Base-by-base conservation (phyloP, 306 rosid genomes). In the Quercus cerris region DNA sequence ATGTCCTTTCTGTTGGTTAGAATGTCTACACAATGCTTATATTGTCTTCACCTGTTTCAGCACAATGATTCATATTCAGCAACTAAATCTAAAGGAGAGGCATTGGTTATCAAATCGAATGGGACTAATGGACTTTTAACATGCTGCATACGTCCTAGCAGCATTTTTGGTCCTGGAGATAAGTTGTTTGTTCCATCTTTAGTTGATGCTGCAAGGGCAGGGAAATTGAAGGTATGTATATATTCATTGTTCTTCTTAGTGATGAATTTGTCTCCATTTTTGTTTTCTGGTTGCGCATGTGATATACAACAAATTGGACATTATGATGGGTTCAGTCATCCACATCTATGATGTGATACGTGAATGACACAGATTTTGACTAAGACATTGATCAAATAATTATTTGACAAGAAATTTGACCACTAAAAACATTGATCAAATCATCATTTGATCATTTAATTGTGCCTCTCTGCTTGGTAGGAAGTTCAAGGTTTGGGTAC, bases 121-220 rank as follows among this genome's bases (percentile, higher is more conserved):
- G 99, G 97, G 73, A 86, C 78, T 73, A 67, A 80, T 69, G 98
- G 98, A 79, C 97, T 96, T 81, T 81, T 90, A 59, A 91, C 99
- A 0, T 96, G 99, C 84, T 91, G 97, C 88, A 82, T 96, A 68
- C 97, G 99, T 59, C 99, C 99, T 56, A 96, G 99, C 78, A 83
- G 98, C 83, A 91, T 96, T 71, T 96, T 96, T 75, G 99, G 98
- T 41, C 97, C 99, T 17, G 99, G 99, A 74, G 99, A 93, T 84
- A 91, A 68, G 85, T 80, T 96, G 77, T 75, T 96, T 70, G 93
- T 92, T 77, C 99, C 98, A 27, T 90, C 97, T 31, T 77, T 93
- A 80, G 87, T 91, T 75, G 90, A 76, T 73, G 89, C 91, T 64
- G 99, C 99, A 17, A 89, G 87, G 85, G 93, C 94, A 18, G 97